Base-by-base conservation (phyloP, 371 early-diverging fungal species). In the Entomophthora muscae region DNA sequence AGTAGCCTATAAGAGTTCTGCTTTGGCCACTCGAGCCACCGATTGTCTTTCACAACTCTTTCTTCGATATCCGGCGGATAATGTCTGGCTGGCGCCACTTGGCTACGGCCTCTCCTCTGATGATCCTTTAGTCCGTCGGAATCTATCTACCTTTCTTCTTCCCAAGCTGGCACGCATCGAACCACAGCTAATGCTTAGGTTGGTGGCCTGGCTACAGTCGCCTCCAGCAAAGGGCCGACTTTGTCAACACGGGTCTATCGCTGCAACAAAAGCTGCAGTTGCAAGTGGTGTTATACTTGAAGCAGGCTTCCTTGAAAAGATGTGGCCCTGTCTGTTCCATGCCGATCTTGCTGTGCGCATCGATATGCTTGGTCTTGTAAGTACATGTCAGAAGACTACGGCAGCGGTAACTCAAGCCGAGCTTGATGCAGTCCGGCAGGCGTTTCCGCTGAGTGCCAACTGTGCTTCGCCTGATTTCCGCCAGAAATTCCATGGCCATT, bases 331-430 rank as follows among this genome's bases (percentile, higher is more conserved):
- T 88, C 57, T 73, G 42, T 42, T 42, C 60, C 89, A 90, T 64
- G 75, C 77, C 0, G 90, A 89, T 66, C 69, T 72, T 51, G 80
- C 82, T 30, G 81, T 91, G n/a, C 83, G 93, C 5, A 74, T 83
- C 28, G 91, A 93, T 64, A 83, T 85, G 0, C 72, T 91, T 53
- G 89, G 87, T 2, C 72, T 93, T 1, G 68, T 91, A 10, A 87
- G 90, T 66, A 89, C 89, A 63, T 79, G 88, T 0, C 75, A 81
- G 33, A 82, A 84, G 32, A 75, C 80, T 1, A 80, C 83, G 0
- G 75, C 82, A 5, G 76, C 76, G n/a, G 73, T 85, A 2, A 78
- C 78, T 3, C 63, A 65, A 10, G 69, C 71, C 22, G 88, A 89
- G 65, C 42, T 42, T 17, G 42, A 42, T 42, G 42, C 42, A 17